phyloP scores from a whole-genome alignment of 345 rosid genomes.

The Linum tenue region DNA sequence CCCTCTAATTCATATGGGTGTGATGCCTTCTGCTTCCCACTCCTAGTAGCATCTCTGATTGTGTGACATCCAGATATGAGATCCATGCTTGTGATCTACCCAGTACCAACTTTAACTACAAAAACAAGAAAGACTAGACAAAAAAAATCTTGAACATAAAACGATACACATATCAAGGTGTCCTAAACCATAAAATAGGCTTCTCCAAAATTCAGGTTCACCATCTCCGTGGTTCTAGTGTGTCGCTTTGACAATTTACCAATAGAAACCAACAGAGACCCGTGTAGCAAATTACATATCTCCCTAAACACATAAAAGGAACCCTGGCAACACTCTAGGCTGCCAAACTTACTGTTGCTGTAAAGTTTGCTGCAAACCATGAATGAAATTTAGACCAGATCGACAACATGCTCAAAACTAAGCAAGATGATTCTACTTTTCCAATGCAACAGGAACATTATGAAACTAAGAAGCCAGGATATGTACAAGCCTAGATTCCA shows the following conservation, averaged over 20 bases:
- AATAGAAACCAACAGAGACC: not conserved
- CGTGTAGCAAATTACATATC: not conserved
- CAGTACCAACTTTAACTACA: not conserved
- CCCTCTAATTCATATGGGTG: conserved; percentile 68
- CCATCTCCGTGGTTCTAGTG: not conserved
- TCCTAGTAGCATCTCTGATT: conserved; percentile 27
- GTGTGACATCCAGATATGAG: not conserved
- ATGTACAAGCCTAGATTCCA: not conserved
- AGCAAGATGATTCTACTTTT: not conserved
- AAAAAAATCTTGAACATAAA: not conserved
- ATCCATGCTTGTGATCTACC: not conserved
- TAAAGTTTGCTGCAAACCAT: not conserved
- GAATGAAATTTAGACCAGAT: not conserved
- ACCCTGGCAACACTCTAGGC: not conserved
- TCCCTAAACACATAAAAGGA: not conserved
- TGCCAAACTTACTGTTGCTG: not conserved
- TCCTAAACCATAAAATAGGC: not conserved
- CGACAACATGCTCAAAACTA: not conserved
- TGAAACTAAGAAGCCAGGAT: not conserved
- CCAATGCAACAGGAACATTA: not conserved
- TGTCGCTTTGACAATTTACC: not conserved
- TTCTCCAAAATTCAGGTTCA: not conserved
- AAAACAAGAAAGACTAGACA: not conserved
- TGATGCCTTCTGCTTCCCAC: conserved; percentile 39
- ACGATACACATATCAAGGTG: not conserved